Percentiles rank a stretch among this genome's conserved stretches.
These are phyloP conservation scores for Macrophomina phaseolina DNA, from an alignment of 2,329 filamentous ascomycete species.

Conservation along the genomic window DNA sequence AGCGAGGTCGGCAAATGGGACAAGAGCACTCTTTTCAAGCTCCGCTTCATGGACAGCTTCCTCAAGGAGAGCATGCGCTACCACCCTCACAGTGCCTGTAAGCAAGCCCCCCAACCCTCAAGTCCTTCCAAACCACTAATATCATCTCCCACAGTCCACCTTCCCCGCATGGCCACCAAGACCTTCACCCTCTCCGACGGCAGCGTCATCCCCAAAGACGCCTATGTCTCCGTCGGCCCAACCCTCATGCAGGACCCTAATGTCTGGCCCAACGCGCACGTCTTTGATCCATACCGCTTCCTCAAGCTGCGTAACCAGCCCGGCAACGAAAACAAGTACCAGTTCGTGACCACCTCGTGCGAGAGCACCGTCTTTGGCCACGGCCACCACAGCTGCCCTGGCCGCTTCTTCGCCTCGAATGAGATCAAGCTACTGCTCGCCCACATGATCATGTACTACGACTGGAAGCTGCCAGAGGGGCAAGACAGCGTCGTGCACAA, in stretches of 20 bases:
- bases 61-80: conserved; percentile 27
- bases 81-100: not conserved
- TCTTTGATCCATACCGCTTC: conserved; percentile 1
- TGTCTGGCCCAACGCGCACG: not conserved
- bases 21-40: conserved; percentile 24
- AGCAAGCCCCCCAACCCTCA: not conserved
- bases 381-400: conserved; percentile 40
- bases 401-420: conserved; percentile 40
- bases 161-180: not conserved
- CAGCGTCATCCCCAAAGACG: not conserved
- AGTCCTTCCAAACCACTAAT: not conserved
- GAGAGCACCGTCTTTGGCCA: conserved; percentile 36
- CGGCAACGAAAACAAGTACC: conserved; percentile 31
- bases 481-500: not conserved
- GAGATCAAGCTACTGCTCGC: conserved; percentile 43
- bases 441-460: not conserved
- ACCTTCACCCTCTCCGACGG: conserved; percentile 12
- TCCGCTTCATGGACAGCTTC: conserved; percentile 30
- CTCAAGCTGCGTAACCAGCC: conserved; percentile 29
- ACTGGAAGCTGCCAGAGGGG: not conserved
- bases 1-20: not conserved
- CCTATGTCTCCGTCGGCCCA: not conserved
- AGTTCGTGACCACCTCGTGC: conserved; percentile 23
- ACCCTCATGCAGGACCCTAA: not conserved
- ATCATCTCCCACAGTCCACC: not conserved